Base-by-base conservation (phyloP, 768 basidiomycete species). In the Flagelloscypha sp. region DNA sequence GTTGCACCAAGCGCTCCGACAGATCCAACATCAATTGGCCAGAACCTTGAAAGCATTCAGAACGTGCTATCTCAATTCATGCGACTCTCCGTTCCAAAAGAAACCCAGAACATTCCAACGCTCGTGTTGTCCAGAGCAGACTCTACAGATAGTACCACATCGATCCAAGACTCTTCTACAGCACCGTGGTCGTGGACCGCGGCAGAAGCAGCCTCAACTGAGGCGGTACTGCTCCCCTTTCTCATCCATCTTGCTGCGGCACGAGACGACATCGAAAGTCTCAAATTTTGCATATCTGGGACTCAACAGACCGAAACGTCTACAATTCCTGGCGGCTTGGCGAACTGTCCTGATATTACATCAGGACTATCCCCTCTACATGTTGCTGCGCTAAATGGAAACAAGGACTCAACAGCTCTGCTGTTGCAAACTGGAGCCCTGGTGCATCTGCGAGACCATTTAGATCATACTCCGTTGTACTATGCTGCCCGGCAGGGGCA, bases 401-500 rank as follows among this genome's bases (percentile, higher is more conserved):
- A 71, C 41, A 41, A 47, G 6, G 57, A 55, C 16, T 60, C 62
- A 29, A 66, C 66, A 7, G 52, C 59, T 24, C 48, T 72, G 21
- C 58, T 92, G 24, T 66, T 92, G 13, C 64, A 72, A 41, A 74
- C 75, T 0, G 88, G 88, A 4, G 85, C 87, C 1, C 61, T 87
- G 10, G 88, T 92, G 15, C 88, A 93, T 54, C 61, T 84, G 7
- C 68, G 89, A 37, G 89, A 93, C 53, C 52, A 57, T 1, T 64
- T 90, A 29, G 89, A 85, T 2, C 87, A 90, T 48, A 89, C 88
- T 10, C 72, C 85, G 3, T 61, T 90, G 11, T 90, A 89, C 56
- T 84, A 88, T 56, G 85, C 87, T 35, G 81, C 84, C 18, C 71
- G 87, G 16, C 79, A 84, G 50, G 70, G 79, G 1, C 72, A 84